Evolutionary conservation across 2,329 filamentous ascomycete species (phyloP).

Genomic region (Blastomyces gilchristii): DNA sequence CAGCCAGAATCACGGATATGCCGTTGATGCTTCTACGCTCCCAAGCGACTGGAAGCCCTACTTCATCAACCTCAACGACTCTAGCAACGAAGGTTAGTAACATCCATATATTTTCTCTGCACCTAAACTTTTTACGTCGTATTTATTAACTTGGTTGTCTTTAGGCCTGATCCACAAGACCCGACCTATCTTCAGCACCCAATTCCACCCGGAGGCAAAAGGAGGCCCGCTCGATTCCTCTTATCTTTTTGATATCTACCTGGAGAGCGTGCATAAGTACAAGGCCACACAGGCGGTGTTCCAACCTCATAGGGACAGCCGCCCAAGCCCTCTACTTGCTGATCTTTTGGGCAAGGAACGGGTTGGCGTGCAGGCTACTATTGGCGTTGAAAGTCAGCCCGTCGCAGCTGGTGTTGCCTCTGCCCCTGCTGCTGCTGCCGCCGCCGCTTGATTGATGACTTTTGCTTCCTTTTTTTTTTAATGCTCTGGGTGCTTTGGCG

Average conservation of each 20-base stretch:
- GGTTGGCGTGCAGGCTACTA: constrained; percentile 70
- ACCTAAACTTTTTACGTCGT: neutral
- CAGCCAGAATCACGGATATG: constrained; percentile 96
- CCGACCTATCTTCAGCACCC: constrained; percentile 93
- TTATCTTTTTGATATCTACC: constrained; percentile 93
- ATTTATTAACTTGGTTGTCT: constrained; percentile 10
- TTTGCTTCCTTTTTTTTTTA: neutral
- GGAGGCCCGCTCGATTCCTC: constrained; percentile 91
- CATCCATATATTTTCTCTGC: neutral
- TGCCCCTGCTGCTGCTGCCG: constrained; percentile 15
- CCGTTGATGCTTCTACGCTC: constrained; percentile 75
- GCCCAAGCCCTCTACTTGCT: constrained; percentile 75
- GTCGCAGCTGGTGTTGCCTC: neutral
- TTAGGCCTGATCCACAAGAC: constrained; percentile 81
- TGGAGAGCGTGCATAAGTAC: constrained; percentile 80
- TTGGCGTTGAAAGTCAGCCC: constrained; percentile 39
- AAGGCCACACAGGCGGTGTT: constrained; percentile 70
- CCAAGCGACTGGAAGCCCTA: constrained; percentile 89
- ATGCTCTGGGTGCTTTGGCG: neutral
- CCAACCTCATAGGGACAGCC: constrained; percentile 65
- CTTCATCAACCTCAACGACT: constrained; percentile 97
- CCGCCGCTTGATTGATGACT: constrained; percentile 11
- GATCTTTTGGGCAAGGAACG: constrained; percentile 90
- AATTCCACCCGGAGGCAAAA: constrained; percentile 98
- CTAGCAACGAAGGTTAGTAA: constrained; percentile 72